Evolutionary conservation across 805 yeast genomes (phyloP).

Genomic region (Barnettozyma salicaria): DNA sequence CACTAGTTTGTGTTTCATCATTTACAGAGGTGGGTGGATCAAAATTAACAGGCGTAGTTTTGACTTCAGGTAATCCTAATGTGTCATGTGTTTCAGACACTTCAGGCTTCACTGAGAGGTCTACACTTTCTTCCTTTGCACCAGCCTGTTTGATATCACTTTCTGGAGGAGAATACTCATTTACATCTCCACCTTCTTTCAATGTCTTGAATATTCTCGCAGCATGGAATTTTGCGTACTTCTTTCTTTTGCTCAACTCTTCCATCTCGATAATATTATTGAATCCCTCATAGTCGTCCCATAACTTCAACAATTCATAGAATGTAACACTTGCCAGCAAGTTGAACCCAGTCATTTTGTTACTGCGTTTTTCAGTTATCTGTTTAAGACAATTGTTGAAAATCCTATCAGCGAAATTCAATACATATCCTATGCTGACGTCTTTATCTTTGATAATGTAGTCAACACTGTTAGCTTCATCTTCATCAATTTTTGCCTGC

Average conservation of each 20-base stretch:
- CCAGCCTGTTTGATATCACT: constrained; percentile 1
- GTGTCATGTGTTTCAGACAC: constrained; percentile 3
- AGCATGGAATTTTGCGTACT: constrained; percentile 59
- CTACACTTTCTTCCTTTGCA: constrained; percentile 1
- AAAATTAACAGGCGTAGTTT: not conserved
- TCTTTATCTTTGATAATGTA: constrained; percentile 55
- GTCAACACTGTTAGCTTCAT: constrained; percentile 27
- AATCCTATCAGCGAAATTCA: constrained; percentile 51
- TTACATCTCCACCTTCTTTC: constrained; percentile 50
- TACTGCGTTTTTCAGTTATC: constrained; percentile 36
- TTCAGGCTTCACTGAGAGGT: constrained; percentile 2
- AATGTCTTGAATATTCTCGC: constrained; percentile 47
- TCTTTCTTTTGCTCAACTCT: constrained; percentile 35
- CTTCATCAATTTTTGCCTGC: constrained; percentile 36
- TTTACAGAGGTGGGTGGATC: constrained; percentile 2
- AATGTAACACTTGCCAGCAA: constrained; percentile 53
- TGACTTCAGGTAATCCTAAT: constrained; percentile 5
- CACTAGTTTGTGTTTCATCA: not conserved
- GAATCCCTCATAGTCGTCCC: constrained; percentile 24
- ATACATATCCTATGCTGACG: constrained; percentile 48
- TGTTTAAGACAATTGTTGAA: constrained; percentile 49
- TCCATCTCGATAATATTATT: constrained; percentile 25
- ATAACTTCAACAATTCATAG: constrained; percentile 43
- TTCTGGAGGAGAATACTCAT: constrained; percentile 42
- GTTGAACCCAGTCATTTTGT: constrained; percentile 42